Conservation (phyloP, 2,329 filamentous ascomycete species). For the Blastomyces silverae region DNA sequence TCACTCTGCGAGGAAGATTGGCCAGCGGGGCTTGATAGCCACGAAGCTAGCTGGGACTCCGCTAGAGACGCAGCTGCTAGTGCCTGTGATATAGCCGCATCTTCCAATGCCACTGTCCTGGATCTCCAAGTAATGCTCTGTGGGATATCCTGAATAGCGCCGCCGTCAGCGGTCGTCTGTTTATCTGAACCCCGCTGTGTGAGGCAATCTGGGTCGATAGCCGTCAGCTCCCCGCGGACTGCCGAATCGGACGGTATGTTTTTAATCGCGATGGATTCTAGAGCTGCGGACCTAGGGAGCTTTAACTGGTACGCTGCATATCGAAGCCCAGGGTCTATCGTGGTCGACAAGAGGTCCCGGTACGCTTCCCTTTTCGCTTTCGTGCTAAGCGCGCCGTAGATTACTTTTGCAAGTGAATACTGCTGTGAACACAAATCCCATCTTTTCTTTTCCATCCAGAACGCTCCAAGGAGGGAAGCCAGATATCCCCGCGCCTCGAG, state of each 20-base stretch:
- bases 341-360: slow-evolving; percentile 77
- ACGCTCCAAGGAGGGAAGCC: slow-evolving; percentile 66
- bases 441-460: slow-evolving; percentile 76
- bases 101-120: slow-evolving; percentile 79
- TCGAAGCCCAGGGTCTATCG: slow-evolving; percentile 85
- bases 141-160: slow-evolving; percentile 49
- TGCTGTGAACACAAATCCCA: slow-evolving; percentile 73
- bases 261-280: slow-evolving; percentile 69
- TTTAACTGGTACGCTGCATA: slow-evolving; percentile 92
- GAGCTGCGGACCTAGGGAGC: slow-evolving; percentile 74
- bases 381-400: slow-evolving; percentile 70
- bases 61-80: slow-evolving; percentile 61
- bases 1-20: slow-evolving; percentile 47
- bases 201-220: slow-evolving; percentile 61
- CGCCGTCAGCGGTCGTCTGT: slow-evolving; percentile 42
- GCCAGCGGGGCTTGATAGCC: slow-evolving; percentile 40
- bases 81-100: slow-evolving; percentile 82
- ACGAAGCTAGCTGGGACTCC: slow-evolving; percentile 46
- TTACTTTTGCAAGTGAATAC: slow-evolving; percentile 69
- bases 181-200: slow-evolving; percentile 51
- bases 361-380: slow-evolving; percentile 65
- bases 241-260: slow-evolving; percentile 61
- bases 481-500: slow-evolving; percentile 83
- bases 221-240: slow-evolving; percentile 61
- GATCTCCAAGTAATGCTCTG: slow-evolving; percentile 79